A percentile compares a stretch with the other conserved stretches of the same genome.
phyloP scores from a whole-genome alignment of 2,329 filamentous ascomycete genomes.

The Fusarium sp. region DNA sequence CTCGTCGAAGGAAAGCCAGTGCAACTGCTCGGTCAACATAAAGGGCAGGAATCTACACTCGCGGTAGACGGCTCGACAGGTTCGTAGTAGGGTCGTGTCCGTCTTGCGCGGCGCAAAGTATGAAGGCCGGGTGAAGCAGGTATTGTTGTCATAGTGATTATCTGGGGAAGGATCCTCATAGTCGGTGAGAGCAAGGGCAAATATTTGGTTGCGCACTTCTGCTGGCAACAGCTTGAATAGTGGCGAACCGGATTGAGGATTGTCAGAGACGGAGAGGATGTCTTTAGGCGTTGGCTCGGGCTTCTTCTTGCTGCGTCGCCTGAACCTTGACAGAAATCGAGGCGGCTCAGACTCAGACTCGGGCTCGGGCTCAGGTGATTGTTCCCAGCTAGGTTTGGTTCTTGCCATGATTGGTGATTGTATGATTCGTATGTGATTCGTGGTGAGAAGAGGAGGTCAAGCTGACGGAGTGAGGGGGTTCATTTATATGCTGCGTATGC shows the following conservation, averaged over 20 bases:
- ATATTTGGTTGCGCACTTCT: constrained; percentile 63
- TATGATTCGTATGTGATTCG: not conserved
- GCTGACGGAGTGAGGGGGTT: not conserved
- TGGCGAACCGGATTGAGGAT: constrained; percentile 32
- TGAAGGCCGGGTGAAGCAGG: constrained; percentile 55
- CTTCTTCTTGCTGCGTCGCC: not conserved
- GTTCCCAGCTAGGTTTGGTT: not conserved
- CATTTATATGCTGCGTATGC: not conserved
- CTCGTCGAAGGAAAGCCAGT: constrained; percentile 50
- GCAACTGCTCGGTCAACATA: constrained; percentile 51
- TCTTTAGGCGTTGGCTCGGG: not conserved
- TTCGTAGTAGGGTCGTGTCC: constrained; percentile 54
- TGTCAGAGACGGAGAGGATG: not conserved
- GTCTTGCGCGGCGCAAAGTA: constrained; percentile 53
- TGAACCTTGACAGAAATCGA: not conserved
- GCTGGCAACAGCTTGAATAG: constrained; percentile 57
- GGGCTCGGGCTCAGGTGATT: not conserved
- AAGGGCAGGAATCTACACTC: constrained; percentile 59
- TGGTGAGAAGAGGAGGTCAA: not conserved
- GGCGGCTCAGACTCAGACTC: not conserved
- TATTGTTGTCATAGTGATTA: constrained; percentile 43
- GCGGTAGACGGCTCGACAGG: constrained; percentile 56
- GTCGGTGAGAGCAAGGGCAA: constrained; percentile 53
- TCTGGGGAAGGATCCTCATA: constrained; percentile 49
- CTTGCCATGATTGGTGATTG: not conserved